Base-by-base conservation (phyloP, 176 grass and related monocot genomes). In the Triticum monococcum region DNA sequence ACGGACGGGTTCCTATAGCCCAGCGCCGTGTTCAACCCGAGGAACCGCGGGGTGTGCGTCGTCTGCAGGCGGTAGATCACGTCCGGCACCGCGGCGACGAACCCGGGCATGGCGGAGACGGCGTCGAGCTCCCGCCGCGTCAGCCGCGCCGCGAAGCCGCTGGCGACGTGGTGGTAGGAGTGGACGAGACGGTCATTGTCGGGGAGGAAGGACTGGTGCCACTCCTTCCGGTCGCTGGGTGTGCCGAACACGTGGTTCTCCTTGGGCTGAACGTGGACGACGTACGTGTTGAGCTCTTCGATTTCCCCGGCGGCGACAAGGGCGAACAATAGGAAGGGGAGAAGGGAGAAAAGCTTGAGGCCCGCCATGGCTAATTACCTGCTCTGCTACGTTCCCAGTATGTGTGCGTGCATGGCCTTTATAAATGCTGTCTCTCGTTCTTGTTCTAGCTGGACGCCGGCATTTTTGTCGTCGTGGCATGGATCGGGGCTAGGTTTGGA, bases 171-270 rank as follows among this genome's bases (percentile, higher is more conserved):
- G 46, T 77, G 46, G 73, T 77, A 77, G 2, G 73, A 52, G 26
- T 77, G 73, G 73, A 77, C 8, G 1, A 77, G 46, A 5, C 73
- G 73, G 8, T 46, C 73, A 48, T 77, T 25, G 0, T 77, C 26
- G 4, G 73, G 73, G 73, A 77, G 73, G 16, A 77, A 77, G 46
- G 73, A 77, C 45, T 56, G 73, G 73, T 77, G 46, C 48, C 48
- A 77, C 26, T 16, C 73, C 73, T 32, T 77, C 17, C 46, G 25
- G 16, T 77, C 73, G 73, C 12, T 16, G 26, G 45, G 11, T 4
- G 73, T 77, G 26, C 73, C 73, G 46, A 77, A 56, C 26, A 54
- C 16, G 73, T 77, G 73, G 46, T 52, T 77, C 26, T 56, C 73
- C 16, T 77, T 26, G 45, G 73, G 73, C 46, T 77, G 73, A 17